Base-by-base conservation (phyloP, 192 early-diverging fungal genomes). In the Coemansia sp. region DNA sequence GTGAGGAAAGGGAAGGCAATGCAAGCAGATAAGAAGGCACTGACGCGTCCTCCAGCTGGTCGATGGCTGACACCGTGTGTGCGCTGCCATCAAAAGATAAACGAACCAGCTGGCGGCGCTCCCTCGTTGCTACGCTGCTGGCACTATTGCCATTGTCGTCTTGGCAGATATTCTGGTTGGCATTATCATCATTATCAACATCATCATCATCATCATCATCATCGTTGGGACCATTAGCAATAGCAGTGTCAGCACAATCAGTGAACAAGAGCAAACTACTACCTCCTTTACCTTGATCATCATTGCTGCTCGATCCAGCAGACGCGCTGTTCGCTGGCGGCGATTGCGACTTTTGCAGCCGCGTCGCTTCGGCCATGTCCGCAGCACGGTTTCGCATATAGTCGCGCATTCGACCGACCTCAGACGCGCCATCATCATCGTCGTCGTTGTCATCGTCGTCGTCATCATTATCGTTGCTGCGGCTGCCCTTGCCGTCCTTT, bases 81-180 rank as follows among this genome's bases (percentile, higher is more conserved):
- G 73, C 60, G 56, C 73, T 75, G 54, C 73, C 63, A 38, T 69
- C 73, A 64, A 75, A 42, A 22, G 73, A 75, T 3, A 75, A 45
- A 6, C 73, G 67, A 29, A 64, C 40, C 60, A 75, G 51, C 59
- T 66, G 67, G 32, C 63, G 67, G 38, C 68, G 73, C 22, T 32
- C 40, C 40, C 34, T 38, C 32, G 51, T 40, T 18, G 17, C 62
- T 32, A 14, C 57, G 48, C 61, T 50, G 48, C 61, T 62, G n/a
- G n/a, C n/a, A n/a, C n/a, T n/a, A n/a, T n/a, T n/a, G n/a, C n/a
- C n/a, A 30, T 28, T 50, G 45, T 48, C 17, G 45, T n/a, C 33
- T 4, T 28, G 22, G 42, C 14, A n/a, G n/a, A n/a, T n/a, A n/a
- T 30, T 50, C 22, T 20, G 20, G 29, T 10, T 48, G 38, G 2